Conservation (phyloP, 73 alveolate genomes). For the Halteria grandinella region DNA sequence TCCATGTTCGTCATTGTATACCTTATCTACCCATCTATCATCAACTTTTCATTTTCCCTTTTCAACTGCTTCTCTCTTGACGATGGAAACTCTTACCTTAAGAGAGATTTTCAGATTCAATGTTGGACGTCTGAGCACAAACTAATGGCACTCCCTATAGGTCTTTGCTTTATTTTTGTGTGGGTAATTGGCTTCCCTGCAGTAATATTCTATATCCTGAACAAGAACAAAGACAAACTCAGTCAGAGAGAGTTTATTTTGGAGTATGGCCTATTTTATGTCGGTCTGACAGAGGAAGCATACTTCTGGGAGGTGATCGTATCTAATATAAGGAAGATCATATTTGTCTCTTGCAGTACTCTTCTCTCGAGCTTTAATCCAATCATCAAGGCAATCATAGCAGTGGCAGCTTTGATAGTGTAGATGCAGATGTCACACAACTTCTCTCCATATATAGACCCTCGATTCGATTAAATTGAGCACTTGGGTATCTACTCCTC, state of each 20-base stretch:
- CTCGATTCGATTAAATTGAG: no score
- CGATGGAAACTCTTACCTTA: conserved; percentile 10
- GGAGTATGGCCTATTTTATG: conserved; percentile 20
- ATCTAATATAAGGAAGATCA: conserved; percentile 3
- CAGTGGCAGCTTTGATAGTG: no score
- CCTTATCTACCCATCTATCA: conserved; percentile 27
- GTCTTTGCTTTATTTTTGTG: not conserved
- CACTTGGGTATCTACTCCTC: no score
- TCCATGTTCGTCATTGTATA: conserved; percentile 6
- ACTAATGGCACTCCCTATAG: not conserved
- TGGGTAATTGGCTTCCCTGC: conserved; percentile 40
- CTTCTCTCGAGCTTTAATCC: not conserved
- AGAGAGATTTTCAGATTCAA: conserved; percentile 1
- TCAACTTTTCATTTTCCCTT: not conserved
- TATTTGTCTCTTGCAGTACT: conserved; percentile 7
- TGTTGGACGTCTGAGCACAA: conserved; percentile 21
- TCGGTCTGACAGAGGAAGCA: conserved; percentile 5
- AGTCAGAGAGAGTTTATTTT: no score
- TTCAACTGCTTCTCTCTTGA: conserved; percentile 13
- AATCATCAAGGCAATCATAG: conserved; percentile 8
- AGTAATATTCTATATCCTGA: not conserved
- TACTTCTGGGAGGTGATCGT: conserved; percentile 26
- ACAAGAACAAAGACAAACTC: not conserved
- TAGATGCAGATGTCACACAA: no score
- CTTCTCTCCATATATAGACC: no score